These are phyloP conservation scores for Singerocomus inundabilis DNA, from an alignment of 1,284 basidiomycete species.

Conservation along the genomic window DNA sequence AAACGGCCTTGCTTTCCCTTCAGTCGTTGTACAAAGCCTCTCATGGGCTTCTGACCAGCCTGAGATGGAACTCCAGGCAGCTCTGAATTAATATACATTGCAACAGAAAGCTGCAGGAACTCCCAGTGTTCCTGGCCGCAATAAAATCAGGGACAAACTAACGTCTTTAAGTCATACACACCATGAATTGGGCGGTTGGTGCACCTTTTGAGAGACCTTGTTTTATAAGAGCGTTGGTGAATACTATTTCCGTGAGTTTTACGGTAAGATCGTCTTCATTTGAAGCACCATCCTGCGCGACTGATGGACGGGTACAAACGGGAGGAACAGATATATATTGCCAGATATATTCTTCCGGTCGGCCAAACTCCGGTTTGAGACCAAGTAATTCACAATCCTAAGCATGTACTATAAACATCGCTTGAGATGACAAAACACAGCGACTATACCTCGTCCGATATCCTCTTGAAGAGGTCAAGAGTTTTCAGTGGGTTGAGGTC, in stretches of 20 bases:
- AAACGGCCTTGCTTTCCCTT: slow-evolving; percentile 99
- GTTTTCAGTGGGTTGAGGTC: slow-evolving; percentile 96
- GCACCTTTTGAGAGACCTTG: slow-evolving; percentile 87
- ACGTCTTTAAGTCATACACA: slow-evolving; percentile 32
- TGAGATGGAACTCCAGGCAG: slow-evolving; percentile 88
- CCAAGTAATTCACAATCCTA: slow-evolving; percentile 96
- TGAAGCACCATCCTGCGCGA: slow-evolving; percentile 94
- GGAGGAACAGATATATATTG: slow-evolving; percentile 99
- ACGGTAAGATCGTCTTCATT: slow-evolving; percentile 99
- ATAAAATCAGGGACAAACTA: slow-evolving; percentile 11
- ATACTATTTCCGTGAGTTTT: slow-evolving; percentile 96
- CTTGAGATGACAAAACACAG: not conserved
- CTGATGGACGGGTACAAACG: slow-evolving; percentile 96
- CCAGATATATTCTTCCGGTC: slow-evolving; percentile 99
- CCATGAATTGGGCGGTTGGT: slow-evolving; percentile 89
- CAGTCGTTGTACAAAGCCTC: slow-evolving; percentile 96
- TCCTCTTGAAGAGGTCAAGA: slow-evolving; percentile 88
- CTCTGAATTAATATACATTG: slow-evolving; percentile 99
- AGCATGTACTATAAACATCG: not conserved
- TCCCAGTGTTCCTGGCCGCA: slow-evolving; percentile 91
- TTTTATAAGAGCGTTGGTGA: slow-evolving; percentile 92
- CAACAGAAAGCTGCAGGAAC: slow-evolving; percentile 90
- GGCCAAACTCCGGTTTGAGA: slow-evolving; percentile 82
- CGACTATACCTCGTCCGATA: slow-evolving; percentile 80
- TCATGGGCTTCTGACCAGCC: slow-evolving; percentile 86